Evolutionary conservation across 805 yeast genomes (phyloP).

Genomic region (Torulaspora franciscae): DNA sequence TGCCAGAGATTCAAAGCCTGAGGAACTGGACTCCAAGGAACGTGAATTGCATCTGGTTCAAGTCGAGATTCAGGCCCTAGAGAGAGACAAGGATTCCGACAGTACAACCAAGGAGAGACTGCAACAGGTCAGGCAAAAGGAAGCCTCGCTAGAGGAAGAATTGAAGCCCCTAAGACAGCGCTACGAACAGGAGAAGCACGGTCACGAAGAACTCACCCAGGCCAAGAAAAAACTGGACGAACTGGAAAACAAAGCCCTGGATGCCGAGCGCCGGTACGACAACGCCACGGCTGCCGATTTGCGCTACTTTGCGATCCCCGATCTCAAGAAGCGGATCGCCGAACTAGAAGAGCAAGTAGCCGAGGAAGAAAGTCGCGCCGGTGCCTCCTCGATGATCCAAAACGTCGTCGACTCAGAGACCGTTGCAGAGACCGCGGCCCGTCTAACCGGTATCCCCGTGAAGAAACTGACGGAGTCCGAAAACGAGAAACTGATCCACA

Average conservation of each 20-base stretch:
- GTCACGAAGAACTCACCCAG: conserved; percentile 84
- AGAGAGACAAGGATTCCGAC: conserved; percentile 87
- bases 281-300: conserved; percentile 92
- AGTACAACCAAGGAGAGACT: conserved; percentile 81
- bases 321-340: conserved; percentile 68
- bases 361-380: conserved; percentile 63
- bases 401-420: conserved; percentile 90
- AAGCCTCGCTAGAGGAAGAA: conserved; percentile 80
- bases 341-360: conserved; percentile 72
- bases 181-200: conserved; percentile 79
- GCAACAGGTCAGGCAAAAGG: conserved; percentile 67
- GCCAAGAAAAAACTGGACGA: conserved; percentile 91
- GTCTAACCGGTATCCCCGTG: conserved; percentile 95
- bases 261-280: conserved; percentile 96
- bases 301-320: conserved; percentile 96
- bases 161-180: conserved; percentile 80
- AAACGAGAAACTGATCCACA: conserved; percentile 84
- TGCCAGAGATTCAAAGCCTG: conserved; percentile 96
- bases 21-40: conserved; percentile 88
- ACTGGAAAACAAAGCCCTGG: conserved; percentile 84
- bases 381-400: conserved; percentile 62
- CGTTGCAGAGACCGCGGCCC: conserved; percentile 94
- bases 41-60: conserved; percentile 87
- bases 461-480: conserved; percentile 92
- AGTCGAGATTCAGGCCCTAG: conserved; percentile 94